Base-by-base conservation (phyloP, 2,329 filamentous ascomycete genomes). In the Zymoseptoria pseudotritici region DNA sequence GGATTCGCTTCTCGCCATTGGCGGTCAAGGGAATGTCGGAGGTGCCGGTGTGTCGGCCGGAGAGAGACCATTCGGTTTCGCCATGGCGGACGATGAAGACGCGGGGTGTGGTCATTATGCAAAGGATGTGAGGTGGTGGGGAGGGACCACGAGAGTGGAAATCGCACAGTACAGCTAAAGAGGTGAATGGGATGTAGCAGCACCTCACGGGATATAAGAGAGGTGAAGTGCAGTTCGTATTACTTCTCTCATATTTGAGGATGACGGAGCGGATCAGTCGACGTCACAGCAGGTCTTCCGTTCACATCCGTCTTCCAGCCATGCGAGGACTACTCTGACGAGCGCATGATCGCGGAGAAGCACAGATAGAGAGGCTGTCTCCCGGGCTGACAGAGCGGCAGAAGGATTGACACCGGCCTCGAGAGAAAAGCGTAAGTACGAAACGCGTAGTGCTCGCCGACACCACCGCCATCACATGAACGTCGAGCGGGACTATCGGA, bases 51-150 rank as follows among this genome's bases (percentile, higher is more conserved):
- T 97, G 91, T 49, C 85, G 65, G 58, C 73, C 93, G 69, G 88
- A 88, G 56, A 96, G 85, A 1, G 91, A 96, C 93, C 93, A 97
- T 79, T 96, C 91, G 4, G 93, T 97, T 79, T 97, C 93, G 77
- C 93, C 29, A 17, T 97, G 92, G 68, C 92, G 90, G 68, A 81
- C 74, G 63, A 81, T 78, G 74, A 81, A 81, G 71, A 81, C 77
- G 55, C 79, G 73, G 5, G 79, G 78, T 22, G 77, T 77, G 11
- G 76, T 76, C 76, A 71, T 70, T 57, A 50, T 46, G 36, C 10
- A 7, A 17, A 46, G 36, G 36, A 46, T n/a, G 36, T 6, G 13
- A 46, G 5, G 5, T n/a, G 13, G 13, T 46, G 4, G 4, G 13
- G 36, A n/a, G 13, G 17, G 9, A 20, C 2, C 20, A 24, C 4